These are phyloP conservation scores for Dittrichia graveolens DNA, from an alignment of 129 eudicot species.

Conservation along the genomic window DNA sequence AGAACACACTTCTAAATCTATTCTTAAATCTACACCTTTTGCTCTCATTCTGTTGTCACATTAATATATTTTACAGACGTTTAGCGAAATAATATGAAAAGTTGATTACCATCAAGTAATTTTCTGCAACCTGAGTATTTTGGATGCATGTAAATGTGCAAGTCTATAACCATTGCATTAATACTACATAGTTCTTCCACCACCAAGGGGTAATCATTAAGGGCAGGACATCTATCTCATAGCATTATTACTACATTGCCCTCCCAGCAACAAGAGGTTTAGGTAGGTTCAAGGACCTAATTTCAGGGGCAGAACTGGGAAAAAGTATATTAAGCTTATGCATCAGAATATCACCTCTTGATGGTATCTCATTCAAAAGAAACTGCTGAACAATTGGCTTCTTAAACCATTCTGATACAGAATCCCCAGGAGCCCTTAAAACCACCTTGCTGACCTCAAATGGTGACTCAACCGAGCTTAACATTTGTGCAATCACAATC, in stretches of 20 bases:
- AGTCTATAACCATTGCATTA: too few relatives aligned
- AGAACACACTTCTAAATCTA: too few relatives aligned
- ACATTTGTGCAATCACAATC: slow-evolving; percentile 85
- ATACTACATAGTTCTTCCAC: too few relatives aligned
- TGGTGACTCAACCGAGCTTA: slow-evolving; percentile 83
- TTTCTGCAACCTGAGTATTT: too few relatives aligned
- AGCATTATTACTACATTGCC: slow-evolving; percentile 38
- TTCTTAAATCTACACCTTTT: too few relatives aligned
- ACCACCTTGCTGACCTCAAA: slow-evolving; percentile 99
- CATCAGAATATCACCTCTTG: slow-evolving; percentile 92
- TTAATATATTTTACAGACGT: too few relatives aligned
- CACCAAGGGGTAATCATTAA: too few relatives aligned
- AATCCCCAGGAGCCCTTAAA: slow-evolving; percentile 95
- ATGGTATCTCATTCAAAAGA: slow-evolving; percentile 91
- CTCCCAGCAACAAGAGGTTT: slow-evolving; percentile 73
- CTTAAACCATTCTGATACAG: slow-evolving; percentile 96
- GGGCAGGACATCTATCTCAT: not conserved
- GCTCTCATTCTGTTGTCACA: too few relatives aligned
- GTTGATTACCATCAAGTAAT: too few relatives aligned
- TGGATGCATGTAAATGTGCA: too few relatives aligned
- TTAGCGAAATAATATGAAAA: too few relatives aligned
- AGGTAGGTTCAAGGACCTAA: slow-evolving; percentile 77
- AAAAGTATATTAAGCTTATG: slow-evolving; percentile 85
- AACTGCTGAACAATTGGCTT: slow-evolving; percentile 98
- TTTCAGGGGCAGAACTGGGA: slow-evolving; percentile 97